These are phyloP conservation scores for Cystofilobasidium macerans DNA, from an alignment of 768 basidiomycete genomes.

Conservation along the genomic window DNA sequence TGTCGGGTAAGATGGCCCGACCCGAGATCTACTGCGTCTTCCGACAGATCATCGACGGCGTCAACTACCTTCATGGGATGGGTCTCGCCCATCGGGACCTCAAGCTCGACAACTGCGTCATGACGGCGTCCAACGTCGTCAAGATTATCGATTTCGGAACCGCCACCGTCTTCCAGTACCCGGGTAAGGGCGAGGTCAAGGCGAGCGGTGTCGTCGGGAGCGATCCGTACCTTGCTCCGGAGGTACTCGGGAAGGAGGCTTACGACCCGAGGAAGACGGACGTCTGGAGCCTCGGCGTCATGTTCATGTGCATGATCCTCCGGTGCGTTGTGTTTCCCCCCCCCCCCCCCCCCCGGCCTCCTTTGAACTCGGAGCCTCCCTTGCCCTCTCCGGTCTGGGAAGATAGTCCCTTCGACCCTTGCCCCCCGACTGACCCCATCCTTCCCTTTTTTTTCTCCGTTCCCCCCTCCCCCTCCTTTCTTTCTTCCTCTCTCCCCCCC, in stretches of 20 bases:
- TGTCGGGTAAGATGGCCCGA: constrained; percentile 97
- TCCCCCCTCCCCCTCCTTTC: no score
- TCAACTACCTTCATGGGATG: constrained; percentile 93
- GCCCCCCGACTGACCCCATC: no score
- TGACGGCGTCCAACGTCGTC: constrained; percentile 87
- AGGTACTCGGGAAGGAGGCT: constrained; percentile 64
- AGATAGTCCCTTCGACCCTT: no score
- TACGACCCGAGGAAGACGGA: constrained; percentile 98
- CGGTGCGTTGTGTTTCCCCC: constrained; percentile 37
- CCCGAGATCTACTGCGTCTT: constrained; percentile 99
- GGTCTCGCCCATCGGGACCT: constrained; percentile 97
- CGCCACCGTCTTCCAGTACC: constrained; percentile 98
- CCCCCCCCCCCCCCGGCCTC: not conserved
- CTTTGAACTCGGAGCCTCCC: no score
- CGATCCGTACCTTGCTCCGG: constrained; percentile 96
- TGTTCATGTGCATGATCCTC: constrained; percentile 98
- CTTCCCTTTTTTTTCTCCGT: not conserved
- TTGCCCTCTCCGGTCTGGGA: no score
- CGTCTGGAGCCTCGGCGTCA: constrained; percentile 96
- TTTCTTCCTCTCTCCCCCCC: not conserved
- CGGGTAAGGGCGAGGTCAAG: constrained; percentile 65
- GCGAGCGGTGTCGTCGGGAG: constrained; percentile 90
- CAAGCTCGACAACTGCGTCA: constrained; percentile 99
- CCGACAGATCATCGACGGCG: constrained; percentile 94
- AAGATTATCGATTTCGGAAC: constrained; percentile 99